Base-by-base conservation (phyloP, 2,329 filamentous ascomycete genomes). In the Simplicillium sp. region DNA sequence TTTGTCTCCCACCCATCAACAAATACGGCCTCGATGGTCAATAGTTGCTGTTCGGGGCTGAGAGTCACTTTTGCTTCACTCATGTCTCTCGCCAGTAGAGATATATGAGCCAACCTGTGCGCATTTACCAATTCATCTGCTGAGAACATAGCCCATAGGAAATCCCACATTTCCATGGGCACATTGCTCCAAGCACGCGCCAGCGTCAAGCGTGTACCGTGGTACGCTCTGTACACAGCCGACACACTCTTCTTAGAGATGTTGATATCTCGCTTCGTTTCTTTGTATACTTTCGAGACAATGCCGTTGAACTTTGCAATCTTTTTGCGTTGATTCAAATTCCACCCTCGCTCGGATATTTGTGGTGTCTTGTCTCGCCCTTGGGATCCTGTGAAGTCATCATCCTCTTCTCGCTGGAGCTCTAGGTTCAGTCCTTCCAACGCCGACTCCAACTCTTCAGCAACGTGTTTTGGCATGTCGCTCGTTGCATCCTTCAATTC, bases 1-100 rank as follows among this genome's bases (percentile, higher is more conserved):
- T 75, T 70, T 5, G 65, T 62, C 42, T 73, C 67, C 56, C 75
- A 75, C 2, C 80, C 82, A 33, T 73, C 70, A 6, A 79, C 65
- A 47, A 84, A 81, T 33, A 84, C 65, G 42, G 82, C 77, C 53
- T 87, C 80, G 28, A 88, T 77, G 28, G 80, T 80, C 20, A 82
- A 62, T 14, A 88, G 61, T 47, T 78, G 75, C 50, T 85, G 81
- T 3, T 66, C 56, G 4, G 70, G 67, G 11, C 61, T 67, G 39
- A 88, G 61, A 1, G 65, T 48, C 37, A 75, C 65, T 7, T 75
- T 77, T 14, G 74, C 71, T 5, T 71, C 68, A 41, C 69, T 66
- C 68, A 87, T 82, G 53, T 88, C 84, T 50, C 78, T 71, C 5
- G 76, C 70, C 3, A 90, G 66, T 28, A 67, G 61, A 44, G 74